Evolutionary conservation across 2,329 filamentous ascomycete species (phyloP), one percentile per base, ranked within the genome.

Genomic region (Hymenoscyphus scutula): DNA sequence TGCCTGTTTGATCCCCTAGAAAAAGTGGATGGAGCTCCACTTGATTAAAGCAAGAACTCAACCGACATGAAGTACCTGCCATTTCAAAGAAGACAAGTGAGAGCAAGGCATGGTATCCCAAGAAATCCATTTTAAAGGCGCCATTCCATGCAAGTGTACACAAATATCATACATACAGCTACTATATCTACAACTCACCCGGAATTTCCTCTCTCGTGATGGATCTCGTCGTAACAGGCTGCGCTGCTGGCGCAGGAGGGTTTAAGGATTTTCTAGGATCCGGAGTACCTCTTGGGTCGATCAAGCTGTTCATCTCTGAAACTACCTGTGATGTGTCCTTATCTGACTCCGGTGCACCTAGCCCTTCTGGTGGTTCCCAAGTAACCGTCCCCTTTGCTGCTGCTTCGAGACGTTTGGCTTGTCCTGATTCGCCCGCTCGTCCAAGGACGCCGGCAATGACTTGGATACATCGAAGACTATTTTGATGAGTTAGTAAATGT

Each of bases 361-460:
- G 61, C 13, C 62, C 66, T 5, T 57, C 55, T 1, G 71, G 61
- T 41, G 79, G 86, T 32, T 75, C 34, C 86, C 86, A 96, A 3
- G 86, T 82, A n/a, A 90, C 80, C 5, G 78, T 72, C 29, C 91
- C 91, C 19, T 77, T 71, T 58, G 79, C 72, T 1, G 92, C 91
- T 53, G 83, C 83, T 48, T 80, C 79, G 53, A 90, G 77, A 61
- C 94, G 84, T 64, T 84, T 82, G 70, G 81, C 76, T 73, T 92
- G 88, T 41, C 95, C 95, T 59, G 84, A 81, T 78, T 96, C 81
- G 10, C 91, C 95, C 0, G 95, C 95, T 59, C 89, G 85, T 48
- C 93, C 94, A 41, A 99, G 82, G 1, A 95, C 88, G 59, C 92
- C 92, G 3, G 88, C 90, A 69, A 99, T 91, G 64, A 97, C 82